Conservation (phyloP, 2,329 filamentous ascomycete genomes). For the Thielaviopsis euricoi region DNA sequence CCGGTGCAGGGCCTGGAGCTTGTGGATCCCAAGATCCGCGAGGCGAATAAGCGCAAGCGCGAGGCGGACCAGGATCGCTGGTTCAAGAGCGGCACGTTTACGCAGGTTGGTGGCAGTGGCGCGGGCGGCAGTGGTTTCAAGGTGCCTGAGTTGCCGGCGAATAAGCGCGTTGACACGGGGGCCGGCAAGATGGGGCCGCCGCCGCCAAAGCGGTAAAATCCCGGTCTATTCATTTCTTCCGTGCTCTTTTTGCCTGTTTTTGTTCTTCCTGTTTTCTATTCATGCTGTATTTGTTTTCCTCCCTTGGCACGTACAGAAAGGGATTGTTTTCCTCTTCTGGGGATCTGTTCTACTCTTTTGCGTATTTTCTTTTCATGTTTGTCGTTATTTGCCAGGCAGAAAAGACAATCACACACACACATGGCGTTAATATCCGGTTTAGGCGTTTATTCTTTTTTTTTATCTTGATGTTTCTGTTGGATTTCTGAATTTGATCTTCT, state of each 20-base stretch:
- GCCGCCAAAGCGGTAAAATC: slow-evolving; percentile 15
- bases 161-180: slow-evolving; percentile 57
- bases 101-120: slow-evolving; percentile 56
- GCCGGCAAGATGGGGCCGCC: slow-evolving; percentile 33
- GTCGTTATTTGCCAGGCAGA: background rate
- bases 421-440: background rate
- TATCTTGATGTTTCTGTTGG: background rate
- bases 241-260: background rate
- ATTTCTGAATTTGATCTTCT: slow-evolving; percentile 5
- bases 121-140: slow-evolving; percentile 57
- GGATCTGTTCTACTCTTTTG: background rate
- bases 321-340: background rate
- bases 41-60: slow-evolving; percentile 74
- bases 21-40: slow-evolving; percentile 80
- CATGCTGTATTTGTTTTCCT: slow-evolving; percentile 1
- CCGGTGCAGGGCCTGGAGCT: slow-evolving; percentile 89
- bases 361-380: background rate
- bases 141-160: slow-evolving; percentile 56
- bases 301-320: too few species aligned
- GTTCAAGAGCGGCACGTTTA: slow-evolving; percentile 97
- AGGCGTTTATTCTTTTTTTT: background rate
- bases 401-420: background rate
- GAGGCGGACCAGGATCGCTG: slow-evolving; percentile 90
- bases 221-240: background rate
- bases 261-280: slow-evolving; percentile 7